A percentile compares a stretch with the other conserved stretches of the same genome.
Evolutionary conservation across 441 rosid species (phyloP).

Genomic region (Mallotus japonicus): DNA sequence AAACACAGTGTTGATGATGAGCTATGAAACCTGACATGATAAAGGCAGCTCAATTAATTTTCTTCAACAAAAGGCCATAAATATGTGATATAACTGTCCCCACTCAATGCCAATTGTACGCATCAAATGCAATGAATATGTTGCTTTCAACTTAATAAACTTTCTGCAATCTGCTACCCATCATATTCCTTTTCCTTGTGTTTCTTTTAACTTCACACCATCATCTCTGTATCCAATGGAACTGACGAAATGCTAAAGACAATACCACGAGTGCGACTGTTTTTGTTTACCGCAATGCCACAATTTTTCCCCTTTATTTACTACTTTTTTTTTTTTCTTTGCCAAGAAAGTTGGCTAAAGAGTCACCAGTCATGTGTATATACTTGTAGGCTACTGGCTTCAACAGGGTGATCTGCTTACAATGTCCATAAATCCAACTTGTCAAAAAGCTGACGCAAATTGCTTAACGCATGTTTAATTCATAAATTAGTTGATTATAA

Average conservation of each 20-base stretch:
- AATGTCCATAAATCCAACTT: neutral
- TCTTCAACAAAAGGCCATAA: conserved; percentile 2
- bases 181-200: conserved; percentile 9
- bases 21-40: neutral
- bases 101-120: conserved; percentile 10
- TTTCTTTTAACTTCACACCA: neutral
- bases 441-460: neutral
- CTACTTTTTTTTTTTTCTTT: neutral
- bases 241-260: neutral
- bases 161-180: neutral
- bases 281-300: neutral
- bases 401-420: neutral
- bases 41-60: conserved; percentile 5
- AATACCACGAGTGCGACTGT: conserved; percentile 9
- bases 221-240: too few relatives aligned
- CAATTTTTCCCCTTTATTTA: neutral
- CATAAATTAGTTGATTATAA: neutral
- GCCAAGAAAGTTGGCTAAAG: too few relatives aligned
- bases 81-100: conserved; percentile 16
- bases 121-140: conserved; percentile 22
- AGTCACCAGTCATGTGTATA: too few relatives aligned
- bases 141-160: conserved; percentile 8
- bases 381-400: too few relatives aligned
- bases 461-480: neutral
- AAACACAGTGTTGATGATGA: neutral